Percentiles rank a stretch among this genome's conserved stretches.
Evolutionary conservation across 257 asterid genomes (phyloP).

Genomic region (Fraxinus americana): DNA sequence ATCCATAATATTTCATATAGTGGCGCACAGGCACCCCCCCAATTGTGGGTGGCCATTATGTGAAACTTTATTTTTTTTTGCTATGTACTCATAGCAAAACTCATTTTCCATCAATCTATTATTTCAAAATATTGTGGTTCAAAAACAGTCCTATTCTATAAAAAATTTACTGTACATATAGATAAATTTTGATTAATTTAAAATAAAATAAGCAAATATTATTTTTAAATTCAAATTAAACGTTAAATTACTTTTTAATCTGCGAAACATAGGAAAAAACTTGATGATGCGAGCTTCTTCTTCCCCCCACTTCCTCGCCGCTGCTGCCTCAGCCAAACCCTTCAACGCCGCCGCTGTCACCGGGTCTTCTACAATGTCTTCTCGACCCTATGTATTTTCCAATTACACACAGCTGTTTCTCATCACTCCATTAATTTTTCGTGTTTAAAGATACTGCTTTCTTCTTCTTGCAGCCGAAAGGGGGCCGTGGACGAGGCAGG

Average conservation of each 20-base stretch:
- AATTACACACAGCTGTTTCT: not conserved
- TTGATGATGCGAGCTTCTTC: conserved; percentile 59
- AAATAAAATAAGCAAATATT: no score
- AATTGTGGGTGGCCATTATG: no score
- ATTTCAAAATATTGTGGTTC: no score
- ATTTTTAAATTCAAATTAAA: no score
- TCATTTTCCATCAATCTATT: no score
- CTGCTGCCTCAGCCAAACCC: conserved; percentile 37
- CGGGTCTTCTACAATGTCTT: conserved; percentile 45
- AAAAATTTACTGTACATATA: no score
- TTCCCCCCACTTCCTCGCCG: conserved; percentile 48
- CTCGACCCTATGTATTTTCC: conserved; percentile 48
- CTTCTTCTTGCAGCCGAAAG: conserved; percentile 44
- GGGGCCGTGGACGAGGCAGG: conserved; percentile 45
- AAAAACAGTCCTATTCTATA: no score
- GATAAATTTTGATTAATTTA: no score
- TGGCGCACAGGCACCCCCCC: no score
- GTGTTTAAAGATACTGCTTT: not conserved
- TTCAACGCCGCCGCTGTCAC: conserved; percentile 25
- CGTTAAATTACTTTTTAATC: not conserved
- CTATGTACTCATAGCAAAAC: no score
- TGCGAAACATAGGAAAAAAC: not conserved
- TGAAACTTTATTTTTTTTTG: no score
- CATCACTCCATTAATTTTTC: not conserved
- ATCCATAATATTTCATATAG: no score